Evolutionary conservation across 2,329 filamentous ascomycete species (phyloP).

Genomic region (Penicillium polonicum): DNA sequence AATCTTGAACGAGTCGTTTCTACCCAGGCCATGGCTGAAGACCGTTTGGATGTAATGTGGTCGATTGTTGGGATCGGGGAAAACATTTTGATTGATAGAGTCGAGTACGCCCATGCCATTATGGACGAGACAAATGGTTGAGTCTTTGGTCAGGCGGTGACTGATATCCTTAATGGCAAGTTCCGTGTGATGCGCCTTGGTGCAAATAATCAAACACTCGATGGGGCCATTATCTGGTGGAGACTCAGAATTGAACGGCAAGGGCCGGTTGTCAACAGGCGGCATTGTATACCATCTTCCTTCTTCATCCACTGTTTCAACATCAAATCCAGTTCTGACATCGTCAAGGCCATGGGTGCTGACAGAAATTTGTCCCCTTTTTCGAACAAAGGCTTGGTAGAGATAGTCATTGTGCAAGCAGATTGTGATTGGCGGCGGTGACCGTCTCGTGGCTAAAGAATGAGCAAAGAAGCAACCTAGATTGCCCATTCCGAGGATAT

Average conservation of each 20-base stretch:
- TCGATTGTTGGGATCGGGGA: slow-evolving; percentile 61
- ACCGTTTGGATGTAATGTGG: slow-evolving; percentile 77
- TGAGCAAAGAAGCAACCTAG: slow-evolving; percentile 77
- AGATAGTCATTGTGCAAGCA: slow-evolving; percentile 63
- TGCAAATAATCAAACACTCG: slow-evolving; percentile 72
- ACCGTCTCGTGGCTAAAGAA: slow-evolving; percentile 60
- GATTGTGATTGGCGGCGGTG: slow-evolving; percentile 72
- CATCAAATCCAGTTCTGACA: slow-evolving; percentile 45
- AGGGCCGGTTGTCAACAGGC: slow-evolving; percentile 17
- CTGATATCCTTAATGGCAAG: slow-evolving; percentile 65
- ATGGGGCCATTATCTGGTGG: slow-evolving; percentile 54
- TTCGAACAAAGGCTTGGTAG: slow-evolving; percentile 36
- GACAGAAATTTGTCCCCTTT: slow-evolving; percentile 36
- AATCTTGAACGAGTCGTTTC: slow-evolving; percentile 51
- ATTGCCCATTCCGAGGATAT: slow-evolving; percentile 78
- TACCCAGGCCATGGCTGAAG: slow-evolving; percentile 58
- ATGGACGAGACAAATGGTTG: slow-evolving; percentile 73
- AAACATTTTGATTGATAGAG: slow-evolving; percentile 68
- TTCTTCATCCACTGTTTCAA: slow-evolving; percentile 39
- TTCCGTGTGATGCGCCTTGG: slow-evolving; percentile 70
- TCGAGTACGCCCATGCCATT: slow-evolving; percentile 85
- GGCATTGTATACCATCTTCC: slow-evolving; percentile 36
- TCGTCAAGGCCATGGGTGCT: slow-evolving; percentile 43
- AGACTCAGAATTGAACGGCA: not conserved
- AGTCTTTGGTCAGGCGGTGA: slow-evolving; percentile 64